Conservation (phyloP, 805 yeast genomes). For the Pichia kluyveri region DNA sequence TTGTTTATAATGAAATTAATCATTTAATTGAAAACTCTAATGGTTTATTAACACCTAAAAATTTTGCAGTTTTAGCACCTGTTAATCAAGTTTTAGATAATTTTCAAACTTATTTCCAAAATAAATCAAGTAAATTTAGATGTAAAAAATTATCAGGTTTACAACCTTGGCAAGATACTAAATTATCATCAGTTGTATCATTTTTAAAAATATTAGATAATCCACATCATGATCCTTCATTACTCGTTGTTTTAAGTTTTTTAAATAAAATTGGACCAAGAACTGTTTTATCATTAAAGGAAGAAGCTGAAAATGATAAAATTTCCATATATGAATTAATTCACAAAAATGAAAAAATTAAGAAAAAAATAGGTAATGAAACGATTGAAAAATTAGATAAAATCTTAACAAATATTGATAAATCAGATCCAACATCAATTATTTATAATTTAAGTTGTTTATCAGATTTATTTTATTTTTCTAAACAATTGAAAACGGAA, state of each 20-base stretch:
- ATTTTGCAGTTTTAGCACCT: slow-evolving; percentile 45
- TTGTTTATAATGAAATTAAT: slow-evolving; percentile 36
- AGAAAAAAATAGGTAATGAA: slow-evolving; percentile 4
- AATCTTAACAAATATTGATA: slow-evolving; percentile 12
- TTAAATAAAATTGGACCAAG: slow-evolving; percentile 17
- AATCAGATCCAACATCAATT: slow-evolving; percentile 29
- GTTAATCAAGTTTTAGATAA: slow-evolving; percentile 41
- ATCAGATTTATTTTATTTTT: slow-evolving; percentile 28
- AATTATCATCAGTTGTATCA: slow-evolving; percentile 37
- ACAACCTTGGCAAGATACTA: slow-evolving; percentile 43
- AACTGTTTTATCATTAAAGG: slow-evolving; percentile 13
- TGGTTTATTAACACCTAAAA: slow-evolving; percentile 33
- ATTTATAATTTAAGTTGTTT: slow-evolving; percentile 27
- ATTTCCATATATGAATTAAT: slow-evolving; percentile 18
- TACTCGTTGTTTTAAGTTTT: slow-evolving; percentile 18
- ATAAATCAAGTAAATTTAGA: slow-evolving; percentile 18
- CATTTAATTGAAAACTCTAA: slow-evolving; percentile 33
- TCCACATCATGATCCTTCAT: slow-evolving; percentile 20
- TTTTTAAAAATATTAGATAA: slow-evolving; percentile 35
- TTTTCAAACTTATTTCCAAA: slow-evolving; percentile 29
- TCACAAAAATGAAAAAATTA: slow-evolving; percentile 1
- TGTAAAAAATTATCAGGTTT: slow-evolving; percentile 33
- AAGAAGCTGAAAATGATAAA: slow-evolving; percentile 13
- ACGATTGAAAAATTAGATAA: background rate
- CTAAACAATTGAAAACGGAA: slow-evolving; percentile 18